These are phyloP conservation scores for Lasiodiplodia gonubiensis DNA, from an alignment of 2,329 filamentous ascomycete genomes.

Conservation along the genomic window DNA sequence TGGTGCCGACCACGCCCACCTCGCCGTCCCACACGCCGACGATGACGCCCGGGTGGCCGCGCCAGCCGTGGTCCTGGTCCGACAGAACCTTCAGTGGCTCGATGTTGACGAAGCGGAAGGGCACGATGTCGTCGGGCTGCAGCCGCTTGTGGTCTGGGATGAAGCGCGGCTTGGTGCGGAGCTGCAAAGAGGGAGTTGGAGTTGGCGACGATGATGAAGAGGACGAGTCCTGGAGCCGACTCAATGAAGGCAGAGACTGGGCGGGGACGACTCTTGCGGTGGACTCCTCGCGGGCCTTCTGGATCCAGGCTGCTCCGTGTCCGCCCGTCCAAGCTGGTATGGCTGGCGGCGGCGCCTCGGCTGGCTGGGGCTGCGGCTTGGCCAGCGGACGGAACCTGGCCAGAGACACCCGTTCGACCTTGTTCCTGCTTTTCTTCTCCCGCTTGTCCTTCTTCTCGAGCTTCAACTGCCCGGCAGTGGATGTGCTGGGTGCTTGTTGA, in stretches of 20 bases:
- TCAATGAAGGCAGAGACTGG: no score
- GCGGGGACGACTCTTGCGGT: not conserved
- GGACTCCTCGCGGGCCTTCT: not conserved
- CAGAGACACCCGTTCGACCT: not conserved
- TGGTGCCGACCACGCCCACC: not conserved
- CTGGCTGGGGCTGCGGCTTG: no score
- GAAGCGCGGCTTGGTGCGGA: not conserved
- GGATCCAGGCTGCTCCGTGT: not conserved
- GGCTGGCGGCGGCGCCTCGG: no score
- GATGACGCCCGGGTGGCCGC: not conserved
- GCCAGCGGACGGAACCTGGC: no score
- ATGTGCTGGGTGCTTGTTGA: no score
- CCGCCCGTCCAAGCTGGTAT: not conserved
- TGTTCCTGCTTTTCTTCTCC: not conserved
- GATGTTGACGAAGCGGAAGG: not conserved
- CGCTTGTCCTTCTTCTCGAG: not conserved
- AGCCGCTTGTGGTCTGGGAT: not conserved
- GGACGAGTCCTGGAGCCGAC: no score
- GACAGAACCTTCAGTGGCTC: not conserved
- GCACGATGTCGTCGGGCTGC: not conserved
- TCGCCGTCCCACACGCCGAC: not conserved
- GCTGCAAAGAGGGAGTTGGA: not conserved
- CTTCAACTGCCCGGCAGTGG: no score
- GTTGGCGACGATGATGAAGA: not conserved
- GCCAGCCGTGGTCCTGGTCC: conserved; percentile 3